Base-by-base conservation (phyloP, 2,329 filamentous ascomycete genomes). In the Penicillium sp. region DNA sequence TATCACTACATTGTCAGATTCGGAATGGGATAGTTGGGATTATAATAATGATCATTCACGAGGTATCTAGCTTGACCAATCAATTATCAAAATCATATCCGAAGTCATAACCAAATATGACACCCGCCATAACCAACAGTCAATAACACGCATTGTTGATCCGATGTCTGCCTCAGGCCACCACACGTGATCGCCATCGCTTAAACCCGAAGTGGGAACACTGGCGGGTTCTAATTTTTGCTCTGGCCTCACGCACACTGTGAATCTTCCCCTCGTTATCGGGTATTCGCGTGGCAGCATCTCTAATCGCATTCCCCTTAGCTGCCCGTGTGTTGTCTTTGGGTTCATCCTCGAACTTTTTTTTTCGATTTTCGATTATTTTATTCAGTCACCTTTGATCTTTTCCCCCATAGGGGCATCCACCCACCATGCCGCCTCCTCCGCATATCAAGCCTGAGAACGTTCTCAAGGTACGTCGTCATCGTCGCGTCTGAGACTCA, bases 381-480 rank as follows among this genome's bases (percentile, higher is more conserved):
- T 53, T 41, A 43, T 42, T 30, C 49, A 59, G 38, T 32, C 23
- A 39, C n/a, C 46, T 50, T 50, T 50, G 46, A 58, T 55, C 58
- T 52, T 56, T 56, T 59, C 53, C 60, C 59, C 64, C 59, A 56
- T 64, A 66, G 63, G 67, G 65, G 64, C 63, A 66, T 64, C 59
- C 67, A 68, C 71, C 76, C 76, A 85, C 70, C 73, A 88, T 93
- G 94, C 91, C 94, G 82, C 94, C 94, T 75, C 92, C 92, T 80
- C 89, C 91, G 67, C 91, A 97, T 77, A 92, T 94, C 76, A 96
- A 96, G 79, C 94, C 94, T 72, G 94, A 99, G 82, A 99, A 99
- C 87, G 92, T 97, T 74, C 87, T 97, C 76, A 96, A 96, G 77
- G 81, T 81, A 70, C 7, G 36, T 48, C 50, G 44, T 42, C 18